Base-by-base conservation (phyloP, 116 monocot species). In the Trichopus zeylanicus region DNA sequence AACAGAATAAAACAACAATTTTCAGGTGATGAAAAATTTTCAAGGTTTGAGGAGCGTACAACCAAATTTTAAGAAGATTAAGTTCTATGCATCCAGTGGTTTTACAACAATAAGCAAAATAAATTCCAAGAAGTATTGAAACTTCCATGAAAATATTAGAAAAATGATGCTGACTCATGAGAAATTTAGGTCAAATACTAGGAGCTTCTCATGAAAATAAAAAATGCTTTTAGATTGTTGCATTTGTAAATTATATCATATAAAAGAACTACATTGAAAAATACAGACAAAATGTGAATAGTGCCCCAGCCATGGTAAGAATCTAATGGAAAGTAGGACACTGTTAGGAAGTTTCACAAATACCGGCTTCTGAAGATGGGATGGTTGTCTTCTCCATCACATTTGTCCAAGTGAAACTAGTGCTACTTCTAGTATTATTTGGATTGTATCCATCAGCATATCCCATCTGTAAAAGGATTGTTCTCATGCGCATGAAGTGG, bases 361-460 rank as follows among this genome's bases (percentile, higher is more conserved):
- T 77, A 86, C 86, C 94, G 70, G 29, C 39, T 39, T 56, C 52
- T 9, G 28, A 28, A 49, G 39, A 55, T 53, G 66, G 35, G 1
- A 23, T 65, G 19, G 29, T 46, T 16, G 67, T 74, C 70, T 72
- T 79, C 48, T 87, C 87, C 67, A 63, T 75, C 31, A 91, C 91
- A 79, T 87, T 73, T 62, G 91, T 85, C 84, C 91, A 97, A 10
- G 67, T 53, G 55, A 80, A 87, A 54, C 61, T 62, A 70, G 64
- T 34, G 48, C 85, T 82, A 61, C 57, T 68, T 80, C 70, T 79
- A 26, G 56, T 77, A 60, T 76, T 81, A 42, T 78, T 73, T 32
- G 76, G 59, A 61, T 77, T 69, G 80, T 74, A 70, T 16, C 77
- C 80, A 68, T 97, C 87, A 64, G 65, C 63, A 31, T 76, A 79